These are phyloP conservation scores for Ceratocystis alfenasii DNA, from an alignment of 2,329 filamentous ascomycete genomes.

Conservation along the genomic window DNA sequence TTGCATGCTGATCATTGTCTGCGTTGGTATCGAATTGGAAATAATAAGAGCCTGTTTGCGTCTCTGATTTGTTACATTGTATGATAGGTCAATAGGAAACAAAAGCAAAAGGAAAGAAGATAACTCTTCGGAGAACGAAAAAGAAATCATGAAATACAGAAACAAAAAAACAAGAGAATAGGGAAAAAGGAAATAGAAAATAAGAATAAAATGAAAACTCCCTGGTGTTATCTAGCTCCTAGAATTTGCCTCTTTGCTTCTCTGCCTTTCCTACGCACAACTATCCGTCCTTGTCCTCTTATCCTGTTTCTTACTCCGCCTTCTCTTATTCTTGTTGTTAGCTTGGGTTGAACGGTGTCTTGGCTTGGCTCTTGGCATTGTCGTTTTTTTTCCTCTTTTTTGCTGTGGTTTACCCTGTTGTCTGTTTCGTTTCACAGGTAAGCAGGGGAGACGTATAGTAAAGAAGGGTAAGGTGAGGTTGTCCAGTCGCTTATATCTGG, in stretches of 20 bases:
- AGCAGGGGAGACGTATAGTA: background rate
- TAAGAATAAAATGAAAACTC: background rate
- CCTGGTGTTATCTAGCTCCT: background rate
- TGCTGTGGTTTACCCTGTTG: background rate
- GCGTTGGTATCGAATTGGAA: background rate
- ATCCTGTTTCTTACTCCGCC: background rate
- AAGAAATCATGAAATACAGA: constrained; percentile 2
- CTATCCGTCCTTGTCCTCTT: background rate
- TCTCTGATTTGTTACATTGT: constrained; percentile 1
- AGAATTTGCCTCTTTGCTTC: background rate
- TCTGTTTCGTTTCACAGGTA: constrained; percentile 8
- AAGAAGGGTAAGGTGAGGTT: background rate
- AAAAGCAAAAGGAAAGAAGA: no score
- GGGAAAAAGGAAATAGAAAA: background rate
- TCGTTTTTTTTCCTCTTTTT: background rate
- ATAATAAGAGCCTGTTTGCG: background rate
- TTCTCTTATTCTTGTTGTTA: background rate
- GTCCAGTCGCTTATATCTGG: no score
- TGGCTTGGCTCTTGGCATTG: background rate
- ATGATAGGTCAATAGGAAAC: no score
- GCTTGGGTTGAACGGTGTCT: constrained; percentile 12
- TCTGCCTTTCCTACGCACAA: background rate
- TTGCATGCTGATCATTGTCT: constrained; percentile 6
- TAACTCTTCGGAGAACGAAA: background rate
- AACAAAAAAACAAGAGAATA: background rate